phyloP scores from a whole-genome alignment of 768 basidiomycete genomes.

The button mushroom (Agaricus bisporus) region DNA sequence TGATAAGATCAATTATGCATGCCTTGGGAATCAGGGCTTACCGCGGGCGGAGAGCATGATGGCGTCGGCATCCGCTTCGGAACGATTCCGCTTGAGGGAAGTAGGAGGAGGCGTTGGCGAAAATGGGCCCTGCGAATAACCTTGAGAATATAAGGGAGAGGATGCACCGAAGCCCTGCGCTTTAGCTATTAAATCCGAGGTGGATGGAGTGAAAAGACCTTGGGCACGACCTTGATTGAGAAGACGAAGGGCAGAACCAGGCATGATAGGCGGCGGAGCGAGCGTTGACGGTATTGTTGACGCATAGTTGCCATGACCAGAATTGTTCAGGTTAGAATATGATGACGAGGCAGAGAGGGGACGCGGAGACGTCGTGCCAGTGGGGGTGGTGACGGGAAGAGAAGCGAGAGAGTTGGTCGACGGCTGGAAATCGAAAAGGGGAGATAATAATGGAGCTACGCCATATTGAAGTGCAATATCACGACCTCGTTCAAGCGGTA shows the following conservation, averaged over 20 bases:
- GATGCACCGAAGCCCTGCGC: conserved; percentile 48
- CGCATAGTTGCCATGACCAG: conserved; percentile 33
- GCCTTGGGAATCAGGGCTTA: conserved; percentile 5
- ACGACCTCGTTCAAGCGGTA: conserved; percentile 89
- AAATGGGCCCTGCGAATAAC: conserved; percentile 44
- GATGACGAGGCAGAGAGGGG: conserved; percentile 67
- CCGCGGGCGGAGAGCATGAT: conserved; percentile 17
- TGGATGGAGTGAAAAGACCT: conserved; percentile 81
- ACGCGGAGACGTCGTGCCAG: conserved; percentile 48
- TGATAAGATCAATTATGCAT: conserved; percentile 1
- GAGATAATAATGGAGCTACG: conserved; percentile 79
- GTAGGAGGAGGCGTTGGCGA: conserved; percentile 48
- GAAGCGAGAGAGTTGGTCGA: conserved; percentile 63
- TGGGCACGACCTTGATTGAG: conserved; percentile 83
- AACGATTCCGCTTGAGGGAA: conserved; percentile 32
- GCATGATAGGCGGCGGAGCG: conserved; percentile 82
- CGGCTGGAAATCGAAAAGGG: conserved; percentile 91
- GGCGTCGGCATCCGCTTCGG: conserved; percentile 55
- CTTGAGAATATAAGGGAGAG: conserved; percentile 35
- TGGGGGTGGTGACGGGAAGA: conserved; percentile 49
- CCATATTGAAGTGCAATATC: conserved; percentile 92
- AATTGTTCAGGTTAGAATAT: conserved; percentile 47
- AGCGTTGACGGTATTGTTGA: conserved; percentile 45
- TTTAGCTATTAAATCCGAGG: conserved; percentile 50
- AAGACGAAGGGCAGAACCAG: conserved; percentile 77